These are phyloP conservation scores for Solanum verrucosum DNA, from an alignment of 257 asterid genomes.

Conservation along the genomic window DNA sequence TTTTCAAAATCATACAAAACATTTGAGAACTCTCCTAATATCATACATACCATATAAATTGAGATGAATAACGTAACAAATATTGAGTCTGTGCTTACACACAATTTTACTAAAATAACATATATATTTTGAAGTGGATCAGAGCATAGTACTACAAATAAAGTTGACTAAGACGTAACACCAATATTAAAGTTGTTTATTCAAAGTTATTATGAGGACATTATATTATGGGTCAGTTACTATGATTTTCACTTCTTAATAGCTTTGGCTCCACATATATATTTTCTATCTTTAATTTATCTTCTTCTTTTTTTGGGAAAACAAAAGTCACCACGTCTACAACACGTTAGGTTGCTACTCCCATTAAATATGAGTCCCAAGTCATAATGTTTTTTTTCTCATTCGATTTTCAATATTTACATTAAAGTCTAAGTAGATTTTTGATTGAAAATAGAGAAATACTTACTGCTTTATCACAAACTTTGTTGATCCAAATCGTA, in stretches of 20 bases:
- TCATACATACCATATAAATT: background rate
- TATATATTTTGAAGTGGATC: too few species aligned
- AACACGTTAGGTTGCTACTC: background rate
- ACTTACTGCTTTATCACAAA: too few species aligned
- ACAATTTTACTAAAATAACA: background rate
- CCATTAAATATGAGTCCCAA: background rate
- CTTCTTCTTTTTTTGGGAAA: background rate
- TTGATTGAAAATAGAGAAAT: too few species aligned
- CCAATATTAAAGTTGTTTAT: background rate
- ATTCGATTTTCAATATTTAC: too few species aligned
- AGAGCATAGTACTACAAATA: background rate
- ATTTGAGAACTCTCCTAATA: background rate
- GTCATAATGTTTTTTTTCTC: background rate
- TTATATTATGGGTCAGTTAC: background rate
- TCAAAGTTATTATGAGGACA: background rate
- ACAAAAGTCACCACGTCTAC: background rate
- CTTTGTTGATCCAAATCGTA: too few species aligned
- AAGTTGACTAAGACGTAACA: background rate
- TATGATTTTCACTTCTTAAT: background rate
- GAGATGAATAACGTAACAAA: too few species aligned
- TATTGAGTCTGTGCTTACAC: too few species aligned
- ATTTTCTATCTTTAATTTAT: background rate
- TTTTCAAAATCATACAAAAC: too few species aligned
- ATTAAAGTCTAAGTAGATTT: fast-evolving
- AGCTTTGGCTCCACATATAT: background rate